Evolutionary conservation across 1,139 yeast genomes (phyloP).

Genomic region (Candida pseudoviswanathii): DNA sequence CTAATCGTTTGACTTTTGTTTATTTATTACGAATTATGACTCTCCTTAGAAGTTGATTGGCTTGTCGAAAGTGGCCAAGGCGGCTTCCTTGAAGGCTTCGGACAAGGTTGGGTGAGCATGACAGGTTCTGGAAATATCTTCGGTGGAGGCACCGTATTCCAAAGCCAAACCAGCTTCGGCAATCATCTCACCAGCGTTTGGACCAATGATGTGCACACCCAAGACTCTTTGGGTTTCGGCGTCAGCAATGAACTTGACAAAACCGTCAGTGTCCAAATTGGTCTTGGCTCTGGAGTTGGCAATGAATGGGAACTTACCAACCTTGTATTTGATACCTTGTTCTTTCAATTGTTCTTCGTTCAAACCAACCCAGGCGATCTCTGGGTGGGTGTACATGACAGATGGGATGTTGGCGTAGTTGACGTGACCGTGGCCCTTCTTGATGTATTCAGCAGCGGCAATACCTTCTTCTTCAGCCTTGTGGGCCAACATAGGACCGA

Average conservation of each 20-base stretch:
- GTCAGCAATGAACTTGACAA: slow-evolving; percentile 93
- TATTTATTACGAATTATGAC: not conserved
- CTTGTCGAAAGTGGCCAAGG: slow-evolving; percentile 87
- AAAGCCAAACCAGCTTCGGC: slow-evolving; percentile 97
- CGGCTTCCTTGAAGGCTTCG: slow-evolving; percentile 99
- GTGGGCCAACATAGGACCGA: slow-evolving; percentile 99
- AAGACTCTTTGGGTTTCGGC: slow-evolving; percentile 95
- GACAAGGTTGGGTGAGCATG: slow-evolving; percentile 99
- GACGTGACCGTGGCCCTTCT: slow-evolving; percentile 94
- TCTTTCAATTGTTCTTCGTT: slow-evolving; percentile 94
- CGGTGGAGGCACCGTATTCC: slow-evolving; percentile 98
- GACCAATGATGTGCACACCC: slow-evolving; percentile 97
- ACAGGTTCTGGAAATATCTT: slow-evolving; percentile 95
- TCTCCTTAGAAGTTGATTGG: slow-evolving; percentile 71
- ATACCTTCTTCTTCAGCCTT: slow-evolving; percentile 99
- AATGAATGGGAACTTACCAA: slow-evolving; percentile 97
- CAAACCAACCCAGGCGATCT: slow-evolving; percentile 99
- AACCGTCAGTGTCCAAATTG: slow-evolving; percentile 94
- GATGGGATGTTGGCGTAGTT: slow-evolving; percentile 97
- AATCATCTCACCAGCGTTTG: slow-evolving; percentile 99
- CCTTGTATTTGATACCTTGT: slow-evolving; percentile 87
- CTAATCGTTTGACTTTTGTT: not conserved
- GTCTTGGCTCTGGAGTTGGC: slow-evolving; percentile 99
- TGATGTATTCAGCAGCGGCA: slow-evolving; percentile 95
- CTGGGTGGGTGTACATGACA: slow-evolving; percentile 99